Evolutionary conservation across 495 filamentous ascomycete genomes (phyloP), one percentile per base, ranked within the genome.

Genomic region (Lasiosphaeria miniovina): DNA sequence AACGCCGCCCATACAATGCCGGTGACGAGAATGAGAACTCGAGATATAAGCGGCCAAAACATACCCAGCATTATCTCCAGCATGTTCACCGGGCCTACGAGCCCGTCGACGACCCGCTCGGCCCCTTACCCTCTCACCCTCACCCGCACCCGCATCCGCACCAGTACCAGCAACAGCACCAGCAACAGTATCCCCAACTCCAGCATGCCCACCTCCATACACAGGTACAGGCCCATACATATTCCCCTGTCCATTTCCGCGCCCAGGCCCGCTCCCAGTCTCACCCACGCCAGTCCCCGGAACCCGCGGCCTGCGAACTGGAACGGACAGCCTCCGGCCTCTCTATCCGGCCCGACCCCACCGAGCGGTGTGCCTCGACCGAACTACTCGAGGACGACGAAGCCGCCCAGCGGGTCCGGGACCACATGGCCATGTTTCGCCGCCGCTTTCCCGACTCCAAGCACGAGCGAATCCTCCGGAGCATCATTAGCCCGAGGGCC

Each of bases 391-490:
- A 63, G 40, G 72, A 81, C 57, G 67, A 69, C n/a, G 59, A 67
- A 10, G 77, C 77, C 17, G 75, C 74, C 5, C 68, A 68, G 50
- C 65, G 71, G 10, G 77, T 81, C 24, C 68, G 71, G 36, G 61
- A 63, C 17, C 76, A 78, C 61, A 68, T 80, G 36, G 70, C 69
- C 46, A 68, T 62, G 61, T 71, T 74, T 53, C 71, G 72, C 38
- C 72, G 76, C 38, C 68, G 73, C 52, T 70, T 70, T 61, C 72
- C 71, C 35, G 70, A 77, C 58, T 79, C 78, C 52, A 77, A 76
- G 57, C 76, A 80, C 57, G 77, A 79, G 63, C 74, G 77, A 52
- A 80, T 81, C 54, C 65, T 81, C 9, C 68, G 74, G 55, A 75
- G 71, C 65, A 74, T 81, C 64, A 81, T 81, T 67, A 72, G 68